Percentiles rank a stretch among this genome's conserved stretches.
These are phyloP conservation scores for Aspergillus arachidicola DNA, from an alignment of 2,329 filamentous ascomycete species.

Conservation along the genomic window DNA sequence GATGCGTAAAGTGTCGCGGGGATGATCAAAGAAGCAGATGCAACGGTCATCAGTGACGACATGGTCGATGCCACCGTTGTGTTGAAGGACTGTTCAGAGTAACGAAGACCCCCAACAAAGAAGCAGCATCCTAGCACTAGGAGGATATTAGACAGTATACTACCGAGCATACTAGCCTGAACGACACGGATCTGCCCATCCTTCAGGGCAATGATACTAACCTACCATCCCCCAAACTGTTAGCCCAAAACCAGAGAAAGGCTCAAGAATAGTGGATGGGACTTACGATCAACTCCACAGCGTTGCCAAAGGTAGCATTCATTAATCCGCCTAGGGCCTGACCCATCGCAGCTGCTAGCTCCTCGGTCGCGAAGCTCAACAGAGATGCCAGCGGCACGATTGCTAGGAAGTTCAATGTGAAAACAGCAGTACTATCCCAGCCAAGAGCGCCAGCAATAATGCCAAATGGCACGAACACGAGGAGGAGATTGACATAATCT, in stretches of 20 bases:
- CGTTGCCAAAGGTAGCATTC: conserved; percentile 69
- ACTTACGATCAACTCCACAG: conserved; percentile 67
- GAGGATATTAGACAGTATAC: conserved; percentile 90
- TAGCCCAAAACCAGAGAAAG: conserved; percentile 3
- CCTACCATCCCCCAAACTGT: conserved; percentile 51
- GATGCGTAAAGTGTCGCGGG: conserved; percentile 74
- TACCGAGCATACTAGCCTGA: conserved; percentile 96
- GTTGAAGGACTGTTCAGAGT: conserved; percentile 67
- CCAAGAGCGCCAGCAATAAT: conserved; percentile 63
- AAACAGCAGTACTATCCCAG: conserved; percentile 61
- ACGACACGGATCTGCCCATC: conserved; percentile 91
- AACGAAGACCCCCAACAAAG: conserved; percentile 70
- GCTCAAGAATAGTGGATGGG: conserved; percentile 69
- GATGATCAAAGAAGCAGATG: conserved; percentile 76
- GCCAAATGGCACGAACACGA: conserved; percentile 66
- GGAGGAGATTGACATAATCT: conserved; percentile 61
- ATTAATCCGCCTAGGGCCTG: conserved; percentile 65
- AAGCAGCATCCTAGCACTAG: conserved; percentile 84
- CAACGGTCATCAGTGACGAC: conserved; percentile 72
- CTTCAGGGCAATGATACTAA: conserved; percentile 86
- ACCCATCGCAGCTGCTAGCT: conserved; percentile 62
- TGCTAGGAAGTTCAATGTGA: conserved; percentile 65
- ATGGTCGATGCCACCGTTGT: conserved; percentile 54
- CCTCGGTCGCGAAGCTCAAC: conserved; percentile 66
- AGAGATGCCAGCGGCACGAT: conserved; percentile 65